A percentile compares a stretch with the other conserved stretches of the same genome.
Conservation (phyloP, 2,329 filamentous ascomycete species). For the Talaromyces sp. region DNA sequence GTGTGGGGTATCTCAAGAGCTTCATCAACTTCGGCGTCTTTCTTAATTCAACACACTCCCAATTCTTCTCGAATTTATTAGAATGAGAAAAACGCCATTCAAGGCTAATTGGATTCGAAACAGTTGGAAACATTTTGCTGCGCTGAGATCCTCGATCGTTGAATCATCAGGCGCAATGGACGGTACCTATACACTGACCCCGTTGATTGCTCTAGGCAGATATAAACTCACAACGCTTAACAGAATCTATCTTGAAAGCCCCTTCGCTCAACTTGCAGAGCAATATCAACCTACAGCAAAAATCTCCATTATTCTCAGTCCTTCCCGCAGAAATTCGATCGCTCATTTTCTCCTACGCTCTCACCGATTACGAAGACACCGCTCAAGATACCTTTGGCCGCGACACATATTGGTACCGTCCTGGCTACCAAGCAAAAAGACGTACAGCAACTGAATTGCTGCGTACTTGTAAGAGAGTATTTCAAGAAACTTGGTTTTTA, state of each 20-base stretch:
- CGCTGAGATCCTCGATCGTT: neutral
- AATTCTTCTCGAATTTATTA: neutral
- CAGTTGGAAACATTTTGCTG: no score
- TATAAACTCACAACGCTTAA: neutral
- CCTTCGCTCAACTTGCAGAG: conserved; percentile 7
- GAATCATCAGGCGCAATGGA: neutral
- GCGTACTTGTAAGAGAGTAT: conserved; percentile 43
- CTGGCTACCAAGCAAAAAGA: conserved; percentile 39
- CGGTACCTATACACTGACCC: neutral
- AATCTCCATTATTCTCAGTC: conserved; percentile 31
- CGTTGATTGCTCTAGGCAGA: neutral
- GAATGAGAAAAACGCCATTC: neutral
- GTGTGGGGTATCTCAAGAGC: neutral
- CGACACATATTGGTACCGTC: conserved; percentile 40
- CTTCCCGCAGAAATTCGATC: conserved; percentile 51
- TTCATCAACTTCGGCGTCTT: neutral
- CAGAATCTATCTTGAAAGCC: neutral
- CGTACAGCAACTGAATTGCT: conserved; percentile 40
- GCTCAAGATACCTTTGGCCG: conserved; percentile 23
- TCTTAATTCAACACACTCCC: neutral
- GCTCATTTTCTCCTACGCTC: conserved; percentile 44
- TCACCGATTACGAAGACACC: conserved; percentile 39
- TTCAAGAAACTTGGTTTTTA: conserved; percentile 44
- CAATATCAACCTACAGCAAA: conserved; percentile 17
- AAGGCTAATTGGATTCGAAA: neutral